Percentiles rank a stretch among this genome's conserved stretches.
These are phyloP conservation scores for Beauveria rudraprayagi DNA, from an alignment of 2,329 filamentous ascomycete genomes.

Conservation along the genomic window DNA sequence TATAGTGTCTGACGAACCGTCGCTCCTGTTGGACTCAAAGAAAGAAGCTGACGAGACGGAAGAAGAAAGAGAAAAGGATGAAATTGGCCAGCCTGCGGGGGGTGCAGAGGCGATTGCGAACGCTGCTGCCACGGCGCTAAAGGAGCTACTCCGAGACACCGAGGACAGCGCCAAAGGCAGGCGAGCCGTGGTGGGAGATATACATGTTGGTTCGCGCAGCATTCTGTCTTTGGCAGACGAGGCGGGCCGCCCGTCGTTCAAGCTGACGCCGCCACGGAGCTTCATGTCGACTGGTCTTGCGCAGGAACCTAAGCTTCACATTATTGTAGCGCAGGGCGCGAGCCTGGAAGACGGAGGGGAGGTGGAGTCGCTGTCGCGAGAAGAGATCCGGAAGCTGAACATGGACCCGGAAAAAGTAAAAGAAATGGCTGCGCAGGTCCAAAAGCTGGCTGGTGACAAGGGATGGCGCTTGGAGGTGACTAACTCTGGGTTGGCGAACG, in stretches of 20 bases:
- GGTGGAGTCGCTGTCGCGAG: slow-evolving; percentile 51
- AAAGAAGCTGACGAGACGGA: slow-evolving; percentile 25
- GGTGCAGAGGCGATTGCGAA: background rate
- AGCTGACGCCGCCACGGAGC: slow-evolving; percentile 37
- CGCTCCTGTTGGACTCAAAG: background rate
- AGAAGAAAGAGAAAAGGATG: slow-evolving; percentile 31
- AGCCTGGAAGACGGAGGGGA: slow-evolving; percentile 52
- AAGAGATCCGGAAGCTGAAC: slow-evolving; percentile 60
- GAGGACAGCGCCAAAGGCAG: slow-evolving; percentile 23
- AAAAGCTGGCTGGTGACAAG: slow-evolving; percentile 59
- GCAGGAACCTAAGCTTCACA: slow-evolving; percentile 23
- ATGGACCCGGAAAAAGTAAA: slow-evolving; percentile 61
- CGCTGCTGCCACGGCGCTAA: background rate
- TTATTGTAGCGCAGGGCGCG: slow-evolving; percentile 35
- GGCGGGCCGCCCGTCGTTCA: slow-evolving; percentile 38
- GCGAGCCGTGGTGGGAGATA: slow-evolving; percentile 41
- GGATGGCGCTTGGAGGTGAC: slow-evolving; percentile 78
- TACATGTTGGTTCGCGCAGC: slow-evolving; percentile 43
- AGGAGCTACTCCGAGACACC: slow-evolving; percentile 9
- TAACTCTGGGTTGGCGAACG: slow-evolving; percentile 50
- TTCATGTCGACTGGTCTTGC: slow-evolving; percentile 23
- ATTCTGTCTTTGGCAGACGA: slow-evolving; percentile 38
- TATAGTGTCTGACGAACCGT: slow-evolving; percentile 47
- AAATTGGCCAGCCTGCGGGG: background rate
- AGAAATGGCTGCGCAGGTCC: slow-evolving; percentile 58